Conservation (phyloP, 495 filamentous ascomycete species). For the Talaromyces nanjingensis region DNA sequence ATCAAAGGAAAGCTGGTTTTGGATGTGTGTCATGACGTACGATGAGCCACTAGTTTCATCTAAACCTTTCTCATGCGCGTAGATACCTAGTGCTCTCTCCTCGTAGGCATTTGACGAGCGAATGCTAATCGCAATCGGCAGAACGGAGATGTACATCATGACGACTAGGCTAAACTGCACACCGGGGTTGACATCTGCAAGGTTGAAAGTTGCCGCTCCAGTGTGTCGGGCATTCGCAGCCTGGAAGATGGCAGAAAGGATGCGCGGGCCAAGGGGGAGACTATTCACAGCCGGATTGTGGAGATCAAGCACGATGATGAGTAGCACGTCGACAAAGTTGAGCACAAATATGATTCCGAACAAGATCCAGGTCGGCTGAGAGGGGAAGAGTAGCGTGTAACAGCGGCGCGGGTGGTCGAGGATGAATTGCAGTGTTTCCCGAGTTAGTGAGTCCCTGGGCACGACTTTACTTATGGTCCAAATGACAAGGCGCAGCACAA, state of each 20-base stretch:
- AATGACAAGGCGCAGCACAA: conserved; percentile 71
- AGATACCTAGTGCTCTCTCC: conserved; percentile 65
- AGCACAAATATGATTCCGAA: conserved; percentile 51
- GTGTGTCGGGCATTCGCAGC: conserved; percentile 53
- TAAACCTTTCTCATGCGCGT: conserved; percentile 32
- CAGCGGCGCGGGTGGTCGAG: conserved; percentile 57
- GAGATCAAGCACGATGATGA: conserved; percentile 54
- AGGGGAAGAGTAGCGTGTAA: conserved; percentile 57
- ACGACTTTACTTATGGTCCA: conserved; percentile 55
- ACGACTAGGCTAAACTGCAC: conserved; percentile 54
- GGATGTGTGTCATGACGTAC: conserved; percentile 50
- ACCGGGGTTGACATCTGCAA: conserved; percentile 50
- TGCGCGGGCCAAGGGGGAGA: conserved; percentile 23
- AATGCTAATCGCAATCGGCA: conserved; percentile 69
- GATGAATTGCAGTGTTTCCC: conserved; percentile 41
- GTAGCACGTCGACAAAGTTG: conserved; percentile 50
- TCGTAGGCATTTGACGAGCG: conserved; percentile 60
- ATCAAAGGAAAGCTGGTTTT: conserved; percentile 56
- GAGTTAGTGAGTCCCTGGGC: conserved; percentile 28
- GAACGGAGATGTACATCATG: conserved; percentile 73
- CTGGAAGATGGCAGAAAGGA: conserved; percentile 55
- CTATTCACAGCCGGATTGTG: conserved; percentile 21
- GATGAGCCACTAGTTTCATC: conserved; percentile 25
- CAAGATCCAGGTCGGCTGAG: conserved; percentile 53
- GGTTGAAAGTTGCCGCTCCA: conserved; percentile 48